Percentiles rank a stretch among this genome's conserved stretches.
phyloP scores from a whole-genome alignment of 2,329 filamentous ascomycete genomes.

The Trichophyton rubrum region DNA sequence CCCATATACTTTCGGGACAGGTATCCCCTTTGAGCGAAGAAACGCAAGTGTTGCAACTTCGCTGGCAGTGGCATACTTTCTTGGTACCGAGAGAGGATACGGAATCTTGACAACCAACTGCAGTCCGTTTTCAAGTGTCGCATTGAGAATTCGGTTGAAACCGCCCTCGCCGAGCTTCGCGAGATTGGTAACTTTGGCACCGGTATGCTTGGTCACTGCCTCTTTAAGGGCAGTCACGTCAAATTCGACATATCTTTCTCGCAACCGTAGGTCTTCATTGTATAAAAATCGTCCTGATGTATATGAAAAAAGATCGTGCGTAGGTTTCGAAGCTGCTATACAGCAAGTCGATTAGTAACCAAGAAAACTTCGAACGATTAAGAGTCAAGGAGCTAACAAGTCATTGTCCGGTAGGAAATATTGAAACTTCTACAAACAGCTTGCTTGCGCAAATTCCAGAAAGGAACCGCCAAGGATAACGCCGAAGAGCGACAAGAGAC shows the following conservation, averaged over 20 bases:
- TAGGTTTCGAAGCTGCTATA: not conserved
- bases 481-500: not conserved
- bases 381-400: not conserved
- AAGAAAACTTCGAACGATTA: not conserved
- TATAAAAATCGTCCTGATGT: constrained; percentile 12
- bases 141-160: constrained; percentile 16
- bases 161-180: constrained; percentile 17
- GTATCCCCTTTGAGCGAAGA: constrained; percentile 20
- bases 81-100: constrained; percentile 15
- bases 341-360: not conserved
- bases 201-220: not conserved
- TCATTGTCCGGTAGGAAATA: not conserved
- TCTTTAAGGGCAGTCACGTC: constrained; percentile 7
- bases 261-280: constrained; percentile 9
- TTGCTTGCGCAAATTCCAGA: not conserved
- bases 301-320: constrained; percentile 9
- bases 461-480: not conserved
- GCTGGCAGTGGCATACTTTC: constrained; percentile 16
- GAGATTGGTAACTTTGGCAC: constrained; percentile 10
- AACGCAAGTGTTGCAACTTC: constrained; percentile 18
- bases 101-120: constrained; percentile 16
- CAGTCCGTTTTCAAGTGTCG: constrained; percentile 18
- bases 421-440: not conserved
- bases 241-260: constrained; percentile 9
- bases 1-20: constrained; percentile 22